A percentile compares a stretch with the other conserved stretches of the same genome.
Evolutionary conservation across 345 rosid genomes (phyloP).

Genomic region (Pistacia vera): DNA sequence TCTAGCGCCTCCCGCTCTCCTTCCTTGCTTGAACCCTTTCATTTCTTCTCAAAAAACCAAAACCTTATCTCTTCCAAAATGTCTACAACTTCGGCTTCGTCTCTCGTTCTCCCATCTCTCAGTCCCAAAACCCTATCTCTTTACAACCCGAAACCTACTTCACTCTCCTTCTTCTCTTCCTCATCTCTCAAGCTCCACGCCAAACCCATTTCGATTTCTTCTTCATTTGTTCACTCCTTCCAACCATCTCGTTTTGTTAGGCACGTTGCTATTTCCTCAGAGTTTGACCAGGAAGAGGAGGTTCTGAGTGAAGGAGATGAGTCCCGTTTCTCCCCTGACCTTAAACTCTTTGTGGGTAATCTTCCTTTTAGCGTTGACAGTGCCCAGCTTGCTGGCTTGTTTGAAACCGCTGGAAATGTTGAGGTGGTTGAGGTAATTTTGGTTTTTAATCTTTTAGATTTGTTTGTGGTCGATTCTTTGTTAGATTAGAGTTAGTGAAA

Average conservation of each 20-base stretch:
- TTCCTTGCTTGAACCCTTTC: conserved; percentile 16
- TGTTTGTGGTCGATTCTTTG: not conserved
- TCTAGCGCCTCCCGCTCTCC: not conserved
- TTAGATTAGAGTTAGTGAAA: not conserved
- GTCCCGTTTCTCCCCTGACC: conserved; percentile 65
- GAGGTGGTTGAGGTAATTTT: conserved; percentile 91
- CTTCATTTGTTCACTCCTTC: conserved; percentile 33
- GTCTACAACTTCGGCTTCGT: conserved; percentile 64
- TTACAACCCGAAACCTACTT: conserved; percentile 39
- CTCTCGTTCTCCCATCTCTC: conserved; percentile 62
- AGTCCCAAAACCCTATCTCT: conserved; percentile 50
- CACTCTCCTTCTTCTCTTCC: conserved; percentile 35
- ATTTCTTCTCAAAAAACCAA: not conserved
- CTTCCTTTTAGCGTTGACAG: conserved; percentile 90
- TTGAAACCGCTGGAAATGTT: conserved; percentile 79
- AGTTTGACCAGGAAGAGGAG: conserved; percentile 67
- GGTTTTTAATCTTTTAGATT: not conserved
- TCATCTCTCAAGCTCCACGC: conserved; percentile 40
- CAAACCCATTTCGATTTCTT: conserved; percentile 41
- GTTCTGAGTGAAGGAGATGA: conserved; percentile 43
- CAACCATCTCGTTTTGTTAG: conserved; percentile 49
- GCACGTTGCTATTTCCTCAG: conserved; percentile 65
- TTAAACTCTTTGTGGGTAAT: conserved; percentile 91
- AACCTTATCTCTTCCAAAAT: conserved; percentile 46
- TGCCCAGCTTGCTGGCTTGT: conserved; percentile 84